phyloP scores from a whole-genome alignment of 495 filamentous ascomycete genomes.

The Tuber calosporum region DNA sequence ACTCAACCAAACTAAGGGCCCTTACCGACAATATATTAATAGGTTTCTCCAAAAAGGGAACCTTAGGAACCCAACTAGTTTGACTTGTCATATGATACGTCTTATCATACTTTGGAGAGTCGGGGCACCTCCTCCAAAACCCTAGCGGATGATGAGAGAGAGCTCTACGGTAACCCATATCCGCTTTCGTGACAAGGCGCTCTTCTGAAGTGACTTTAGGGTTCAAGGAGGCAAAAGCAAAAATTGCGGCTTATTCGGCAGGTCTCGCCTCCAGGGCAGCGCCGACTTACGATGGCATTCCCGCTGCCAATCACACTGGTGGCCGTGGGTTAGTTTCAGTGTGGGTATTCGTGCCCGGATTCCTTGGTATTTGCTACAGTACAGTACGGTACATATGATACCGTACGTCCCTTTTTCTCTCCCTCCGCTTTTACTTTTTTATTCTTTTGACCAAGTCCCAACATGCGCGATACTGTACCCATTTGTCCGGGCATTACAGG shows the following conservation, averaged over 20 bases:
- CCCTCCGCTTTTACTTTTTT: not conserved
- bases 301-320: slow-evolving; percentile 33
- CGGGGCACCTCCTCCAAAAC: not conserved
- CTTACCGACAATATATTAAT: not conserved
- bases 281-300: slow-evolving; percentile 26
- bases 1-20: not conserved
- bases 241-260: slow-evolving; percentile 28
- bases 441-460: not conserved
- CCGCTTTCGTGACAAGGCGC: not conserved
- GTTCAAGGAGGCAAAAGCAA: slow-evolving; percentile 15
- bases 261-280: slow-evolving; percentile 24
- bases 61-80: not conserved
- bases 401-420: not conserved
- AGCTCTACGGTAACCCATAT: not conserved
- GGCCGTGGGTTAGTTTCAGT: slow-evolving; percentile 18
- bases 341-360: slow-evolving; percentile 1
- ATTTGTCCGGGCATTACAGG: not conserved
- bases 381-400: no score
- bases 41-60: not conserved
- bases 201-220: slow-evolving; percentile 7
- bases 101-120: not conserved
- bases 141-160: not conserved
- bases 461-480: not conserved
- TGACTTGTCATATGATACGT: no score
- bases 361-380: slow-evolving; percentile 18